Evolutionary conservation across 1,284 basidiomycete genomes (phyloP), one percentile per base, ranked within the genome.

Genomic region (Pterula multifida): DNA sequence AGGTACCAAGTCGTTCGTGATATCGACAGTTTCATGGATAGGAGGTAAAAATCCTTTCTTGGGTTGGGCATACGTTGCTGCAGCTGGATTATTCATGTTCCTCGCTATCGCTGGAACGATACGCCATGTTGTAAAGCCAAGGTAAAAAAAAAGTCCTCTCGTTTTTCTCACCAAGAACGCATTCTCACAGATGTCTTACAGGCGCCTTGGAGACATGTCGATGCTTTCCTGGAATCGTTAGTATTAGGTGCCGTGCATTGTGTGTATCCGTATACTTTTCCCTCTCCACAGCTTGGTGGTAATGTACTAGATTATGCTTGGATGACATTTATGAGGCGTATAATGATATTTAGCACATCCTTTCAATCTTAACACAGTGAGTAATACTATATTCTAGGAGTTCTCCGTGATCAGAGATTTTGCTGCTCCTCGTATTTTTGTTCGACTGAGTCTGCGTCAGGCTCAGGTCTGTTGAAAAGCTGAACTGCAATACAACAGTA

Each of bases 21-120:
- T 99, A 57, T 93, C 91, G 47, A 98, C 95, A 0, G 90, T 95
- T 2, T 90, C 93, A 1, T 98, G 95, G 92, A 90, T 97, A 60
- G 96, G 96, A 19, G 96, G 96, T 24, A 93, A 95, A 69, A 95
- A 95, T 60, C 83, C 92, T 0, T 98, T 98, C 81, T 74, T 99
- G 22, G 96, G 96, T 4, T 93, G 93, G 83, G 89, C 93, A 2
- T 98, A 98, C 63, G 86, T 99, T 50, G 93, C 84, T 17, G 82
- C 92, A 0, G 86, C 93, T 1, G 81, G 76, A 9, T 71, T 98
- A 17, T 96, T 96, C 61, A 82, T 98, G 25, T 68, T 90, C 11
- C 77, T 98, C 26, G 94, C 91, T 3, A 66, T 97, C 49, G 73
- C 83, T 11, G 92, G 96, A 24, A 91, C 92, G n/a, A 79, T 89